A percentile compares a stretch with the other conserved stretches of the same genome.
phyloP scores from a whole-genome alignment of 2,329 filamentous ascomycete genomes.

The Sclerotinia minor region DNA sequence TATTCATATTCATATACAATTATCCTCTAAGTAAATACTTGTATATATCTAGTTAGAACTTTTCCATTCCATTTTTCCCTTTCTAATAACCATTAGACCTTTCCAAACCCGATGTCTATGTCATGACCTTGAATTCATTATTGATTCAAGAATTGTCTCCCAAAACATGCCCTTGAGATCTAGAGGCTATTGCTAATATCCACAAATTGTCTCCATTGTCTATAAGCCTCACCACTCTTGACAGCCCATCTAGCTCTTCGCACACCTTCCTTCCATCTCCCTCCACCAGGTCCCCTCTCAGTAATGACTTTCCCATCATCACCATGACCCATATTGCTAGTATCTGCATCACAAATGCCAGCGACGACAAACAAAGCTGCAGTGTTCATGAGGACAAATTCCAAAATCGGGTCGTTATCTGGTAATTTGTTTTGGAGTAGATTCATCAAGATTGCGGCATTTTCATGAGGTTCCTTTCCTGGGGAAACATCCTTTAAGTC shows the following conservation, averaged over 20 bases:
- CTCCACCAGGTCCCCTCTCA: conserved; percentile 80
- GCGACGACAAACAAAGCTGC: conserved; percentile 83
- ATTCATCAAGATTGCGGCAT: conserved; percentile 77
- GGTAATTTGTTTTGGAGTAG: conserved; percentile 74
- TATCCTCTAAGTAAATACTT: not conserved
- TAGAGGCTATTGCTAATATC: conserved; percentile 56
- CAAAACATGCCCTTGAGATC: not conserved
- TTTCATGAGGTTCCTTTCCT: conserved; percentile 82
- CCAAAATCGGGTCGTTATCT: conserved; percentile 78
- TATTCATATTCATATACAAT: not conserved
- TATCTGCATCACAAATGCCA: conserved; percentile 82
- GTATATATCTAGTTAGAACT: not conserved
- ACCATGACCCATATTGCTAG: conserved; percentile 73
- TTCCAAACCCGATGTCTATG: not conserved
- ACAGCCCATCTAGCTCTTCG: conserved; percentile 85
- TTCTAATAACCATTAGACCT: not conserved
- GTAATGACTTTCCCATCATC: conserved; percentile 79
- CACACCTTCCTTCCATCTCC: conserved; percentile 93
- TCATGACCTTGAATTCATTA: conserved; percentile 1
- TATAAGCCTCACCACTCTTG: conserved; percentile 81
- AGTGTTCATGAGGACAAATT: conserved; percentile 94
- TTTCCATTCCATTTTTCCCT: not conserved
- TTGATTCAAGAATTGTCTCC: not conserved
- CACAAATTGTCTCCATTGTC: conserved; percentile 80
- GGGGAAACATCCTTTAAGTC: conserved; percentile 76